phyloP scores from a whole-genome alignment of 257 asterid genomes.

The Striga asiatica region DNA sequence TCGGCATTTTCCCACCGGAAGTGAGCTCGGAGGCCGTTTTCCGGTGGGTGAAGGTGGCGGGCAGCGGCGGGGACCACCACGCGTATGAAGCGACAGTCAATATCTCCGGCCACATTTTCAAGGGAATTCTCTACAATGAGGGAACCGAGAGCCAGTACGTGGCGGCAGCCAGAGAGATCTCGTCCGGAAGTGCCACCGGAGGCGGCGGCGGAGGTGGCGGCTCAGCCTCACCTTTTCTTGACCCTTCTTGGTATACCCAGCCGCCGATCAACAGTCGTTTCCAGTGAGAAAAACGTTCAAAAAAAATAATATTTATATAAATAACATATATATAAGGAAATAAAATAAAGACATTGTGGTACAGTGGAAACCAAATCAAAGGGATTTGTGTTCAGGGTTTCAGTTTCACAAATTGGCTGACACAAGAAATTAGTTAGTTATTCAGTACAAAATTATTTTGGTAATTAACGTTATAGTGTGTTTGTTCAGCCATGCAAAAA shows the following conservation, averaged over 20 bases:
- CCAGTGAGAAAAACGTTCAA: no score
- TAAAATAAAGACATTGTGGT: no score
- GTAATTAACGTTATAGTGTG: no score
- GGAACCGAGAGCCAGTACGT: conserved; percentile 78
- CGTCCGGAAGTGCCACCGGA: conserved; percentile 55
- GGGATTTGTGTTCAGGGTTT: no score
- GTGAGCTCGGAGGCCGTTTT: conserved; percentile 62
- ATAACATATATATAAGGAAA: no score
- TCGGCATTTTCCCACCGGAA: conserved; percentile 71
- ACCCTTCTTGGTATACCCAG: conserved; percentile 38
- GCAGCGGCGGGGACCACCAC: conserved; percentile 40
- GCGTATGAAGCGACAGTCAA: conserved; percentile 80
- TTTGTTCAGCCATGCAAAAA: no score
- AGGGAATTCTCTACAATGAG: conserved; percentile 80
- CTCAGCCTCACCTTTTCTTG: conserved; percentile 26
- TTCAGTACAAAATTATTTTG: no score
- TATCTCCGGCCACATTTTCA: conserved; percentile 79
- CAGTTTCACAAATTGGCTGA: no score
- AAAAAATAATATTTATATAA: no score
- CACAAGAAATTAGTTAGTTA: no score
- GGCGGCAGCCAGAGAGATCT: no score
- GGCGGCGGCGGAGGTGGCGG: conserved; percentile 25
- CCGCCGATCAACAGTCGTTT: conserved; percentile 52
- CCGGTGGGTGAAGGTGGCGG: conserved; percentile 78
- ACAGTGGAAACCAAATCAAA: no score